phyloP scores from a whole-genome alignment of 129 eudicot genomes.

The Dittrichia graveolens region DNA sequence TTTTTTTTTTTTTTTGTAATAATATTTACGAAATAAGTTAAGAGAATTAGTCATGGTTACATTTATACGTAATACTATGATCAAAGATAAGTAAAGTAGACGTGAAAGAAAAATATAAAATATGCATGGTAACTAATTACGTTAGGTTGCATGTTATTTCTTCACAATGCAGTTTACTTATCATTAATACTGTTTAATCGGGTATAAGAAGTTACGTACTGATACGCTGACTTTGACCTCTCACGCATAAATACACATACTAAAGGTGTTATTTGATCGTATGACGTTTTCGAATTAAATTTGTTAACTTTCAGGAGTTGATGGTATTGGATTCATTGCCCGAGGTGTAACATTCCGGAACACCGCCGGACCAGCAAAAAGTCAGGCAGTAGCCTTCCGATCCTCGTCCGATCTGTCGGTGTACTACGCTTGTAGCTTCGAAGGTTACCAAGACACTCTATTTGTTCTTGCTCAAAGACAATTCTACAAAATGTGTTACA shows the following conservation, averaged over 20 bases:
- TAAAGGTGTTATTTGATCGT: constrained; percentile 4
- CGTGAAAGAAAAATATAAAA: constrained; percentile 15
- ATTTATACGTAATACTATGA: constrained; percentile 28
- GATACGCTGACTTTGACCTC: neutral
- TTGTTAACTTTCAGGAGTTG: constrained; percentile 37
- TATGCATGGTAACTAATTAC: constrained; percentile 19
- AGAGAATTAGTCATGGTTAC: neutral
- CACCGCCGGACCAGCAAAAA: constrained; percentile 60
- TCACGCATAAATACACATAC: constrained; percentile 11
- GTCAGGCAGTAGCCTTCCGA: constrained; percentile 66
- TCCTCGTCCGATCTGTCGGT: constrained; percentile 64
- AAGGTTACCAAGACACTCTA: constrained; percentile 79
- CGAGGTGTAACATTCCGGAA: constrained; percentile 66
- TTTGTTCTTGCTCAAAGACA: constrained; percentile 60
- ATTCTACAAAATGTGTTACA: constrained; percentile 56
- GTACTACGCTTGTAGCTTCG: constrained; percentile 54
- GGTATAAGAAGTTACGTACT: constrained; percentile 8
- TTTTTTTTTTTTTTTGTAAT: neutral
- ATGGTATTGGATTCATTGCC: constrained; percentile 66
- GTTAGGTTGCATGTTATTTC: constrained; percentile 32
- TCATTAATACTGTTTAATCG: neutral
- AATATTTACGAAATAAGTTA: neutral
- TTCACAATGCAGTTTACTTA: constrained; percentile 34
- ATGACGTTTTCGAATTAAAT: neutral
- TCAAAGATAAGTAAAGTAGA: constrained; percentile 42